Evolutionary conservation across 306 rosid species (phyloP), one percentile per base, ranked within the genome.

Genomic region (Cicer pinnatifidum): DNA sequence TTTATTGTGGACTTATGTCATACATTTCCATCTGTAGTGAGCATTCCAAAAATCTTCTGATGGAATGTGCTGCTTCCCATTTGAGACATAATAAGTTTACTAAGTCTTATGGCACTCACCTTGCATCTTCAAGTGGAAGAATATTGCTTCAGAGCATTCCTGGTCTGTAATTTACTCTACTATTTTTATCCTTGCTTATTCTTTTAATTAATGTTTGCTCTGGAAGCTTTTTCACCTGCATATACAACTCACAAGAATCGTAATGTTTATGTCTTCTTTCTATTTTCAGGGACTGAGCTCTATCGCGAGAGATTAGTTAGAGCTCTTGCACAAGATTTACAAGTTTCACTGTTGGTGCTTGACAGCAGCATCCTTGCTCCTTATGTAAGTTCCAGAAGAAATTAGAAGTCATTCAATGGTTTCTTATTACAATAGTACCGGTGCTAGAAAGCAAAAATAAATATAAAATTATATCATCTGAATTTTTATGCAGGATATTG

Each of bases 101-200:
- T 75, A 72, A 84, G 13, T 71, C 89, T 43, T 94, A 79, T 83
- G 99, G 99, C 51, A 71, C 87, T 81, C 86, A 85, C 56, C 92
- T 91, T 87, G 23, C 89, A 10, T 91, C 99, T 81, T 94, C 99
- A 69, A 88, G 92, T 61, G 90, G 96, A 47, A 89, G 97, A 76
- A 88, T 94, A 82, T 84, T 94, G 78, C 96, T 94, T 77, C 99
- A 89, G 82, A 86, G 99, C 59, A 44, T 88, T 74, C 99, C 99
- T 44, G 99, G 99, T 94, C 82, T 45, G 90, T 73, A 78, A 60
- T 79, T 64, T 69, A 58, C 71, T 80, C 52, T 39, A 54, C 81
- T 50, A 43, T 50, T 33, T 50, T 58, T 5, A 72, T 37, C 54
- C 46, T 64, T 54, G 67, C 74, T 76, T 57, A 15, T 43, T 44